Conservation (phyloP, 225 moss, liverwort and hornwort species). For the Marchantia polymorpha region DNA sequence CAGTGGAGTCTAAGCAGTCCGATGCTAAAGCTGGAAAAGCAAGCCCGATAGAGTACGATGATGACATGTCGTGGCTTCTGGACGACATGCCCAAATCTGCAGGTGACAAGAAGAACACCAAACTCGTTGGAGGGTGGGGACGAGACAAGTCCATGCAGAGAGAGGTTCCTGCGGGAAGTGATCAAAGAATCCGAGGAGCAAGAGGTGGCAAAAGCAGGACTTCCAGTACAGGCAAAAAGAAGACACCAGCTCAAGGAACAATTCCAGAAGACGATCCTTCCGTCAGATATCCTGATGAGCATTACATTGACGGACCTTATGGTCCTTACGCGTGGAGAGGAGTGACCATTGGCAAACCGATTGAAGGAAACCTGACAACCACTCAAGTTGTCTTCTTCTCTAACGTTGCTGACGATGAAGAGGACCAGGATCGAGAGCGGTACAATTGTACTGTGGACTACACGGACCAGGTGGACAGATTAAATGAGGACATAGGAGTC, state of each 20-base stretch:
- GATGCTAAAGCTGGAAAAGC: neutral
- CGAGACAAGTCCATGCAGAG: conserved; percentile 47
- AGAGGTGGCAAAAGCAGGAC: conserved; percentile 7
- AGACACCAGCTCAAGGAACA: neutral
- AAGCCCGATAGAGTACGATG: neutral
- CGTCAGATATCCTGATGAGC: conserved; percentile 69
- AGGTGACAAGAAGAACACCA: conserved; percentile 6
- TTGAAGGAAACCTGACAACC: conserved; percentile 47
- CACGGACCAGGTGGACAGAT: conserved; percentile 41
- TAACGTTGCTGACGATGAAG: conserved; percentile 55
- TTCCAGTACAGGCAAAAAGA: neutral
- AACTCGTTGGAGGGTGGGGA: conserved; percentile 41
- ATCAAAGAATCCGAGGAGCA: conserved; percentile 12
- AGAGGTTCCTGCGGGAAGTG: conserved; percentile 15
- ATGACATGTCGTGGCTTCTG: conserved; percentile 15
- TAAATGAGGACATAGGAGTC: conserved; percentile 52
- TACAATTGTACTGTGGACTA: conserved; percentile 68
- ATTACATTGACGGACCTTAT: conserved; percentile 88
- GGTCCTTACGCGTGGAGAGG: conserved; percentile 91
- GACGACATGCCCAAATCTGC: conserved; percentile 10
- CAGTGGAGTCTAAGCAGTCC: too few relatives aligned
- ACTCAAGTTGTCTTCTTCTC: conserved; percentile 68
- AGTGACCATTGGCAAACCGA: conserved; percentile 46
- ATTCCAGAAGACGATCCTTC: conserved; percentile 41
- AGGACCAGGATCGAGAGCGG: conserved; percentile 52